Conservation (phyloP, 352 stramenopile genomes). For the Thalassiosira sp. region DNA sequence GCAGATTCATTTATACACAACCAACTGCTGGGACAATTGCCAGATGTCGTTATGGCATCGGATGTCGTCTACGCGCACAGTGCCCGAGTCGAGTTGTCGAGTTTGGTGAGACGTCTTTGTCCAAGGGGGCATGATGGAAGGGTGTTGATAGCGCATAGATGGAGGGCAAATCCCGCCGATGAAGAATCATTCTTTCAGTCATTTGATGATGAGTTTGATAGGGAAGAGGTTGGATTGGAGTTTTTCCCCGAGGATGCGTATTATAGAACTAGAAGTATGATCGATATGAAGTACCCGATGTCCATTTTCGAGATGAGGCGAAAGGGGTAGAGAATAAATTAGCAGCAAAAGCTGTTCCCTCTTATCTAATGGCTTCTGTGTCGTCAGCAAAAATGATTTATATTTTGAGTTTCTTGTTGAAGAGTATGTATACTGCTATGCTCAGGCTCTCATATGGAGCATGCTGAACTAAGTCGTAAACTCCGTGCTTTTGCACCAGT, state of each 20-base stretch:
- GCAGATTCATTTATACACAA: conserved; percentile 13
- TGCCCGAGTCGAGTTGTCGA: conserved; percentile 18
- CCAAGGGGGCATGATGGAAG: conserved; percentile 14
- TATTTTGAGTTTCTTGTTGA: too few relatives aligned
- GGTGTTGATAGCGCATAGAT: conserved; percentile 28
- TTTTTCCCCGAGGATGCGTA: conserved; percentile 25
- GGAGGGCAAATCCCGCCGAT: conserved; percentile 13
- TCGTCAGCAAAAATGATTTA: too few relatives aligned
- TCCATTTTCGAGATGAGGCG: conserved; percentile 32
- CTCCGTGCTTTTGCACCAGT: too few relatives aligned
- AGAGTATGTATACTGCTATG: too few relatives aligned
- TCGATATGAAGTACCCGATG: conserved; percentile 20
- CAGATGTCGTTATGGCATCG: conserved; percentile 29
- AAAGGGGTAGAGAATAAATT: conserved; percentile 23
- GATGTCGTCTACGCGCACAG: conserved; percentile 33
- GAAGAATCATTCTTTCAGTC: conserved; percentile 25
- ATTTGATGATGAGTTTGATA: conserved; percentile 30
- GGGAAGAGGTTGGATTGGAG: conserved; percentile 20
- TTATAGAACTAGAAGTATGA: conserved; percentile 29
- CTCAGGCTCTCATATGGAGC: too few relatives aligned
- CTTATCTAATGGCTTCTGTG: too few relatives aligned
- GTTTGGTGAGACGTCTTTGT: conserved; percentile 18
- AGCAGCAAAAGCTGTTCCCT: too few relatives aligned
- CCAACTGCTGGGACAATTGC: conserved; percentile 11
- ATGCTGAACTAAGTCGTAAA: too few relatives aligned